Percentiles rank a stretch among this genome's conserved stretches.
Evolutionary conservation across 768 basidiomycete genomes (phyloP).

Genomic region (Roridomyces roridus): DNA sequence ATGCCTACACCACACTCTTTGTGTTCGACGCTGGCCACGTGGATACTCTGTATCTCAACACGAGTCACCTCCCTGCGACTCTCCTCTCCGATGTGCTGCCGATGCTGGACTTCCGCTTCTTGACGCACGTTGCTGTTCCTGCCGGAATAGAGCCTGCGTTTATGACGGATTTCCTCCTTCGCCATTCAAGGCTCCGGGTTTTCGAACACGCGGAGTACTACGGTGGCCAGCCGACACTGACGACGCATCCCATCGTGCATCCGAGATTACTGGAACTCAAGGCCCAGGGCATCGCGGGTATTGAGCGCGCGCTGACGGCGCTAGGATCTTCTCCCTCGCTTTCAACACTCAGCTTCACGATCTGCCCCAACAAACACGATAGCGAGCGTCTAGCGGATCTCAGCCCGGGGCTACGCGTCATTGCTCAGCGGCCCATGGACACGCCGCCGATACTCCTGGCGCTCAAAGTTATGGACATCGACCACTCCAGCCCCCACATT

Average conservation of each 20-base stretch:
- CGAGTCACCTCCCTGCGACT: too few species aligned
- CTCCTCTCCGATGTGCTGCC: too few species aligned
- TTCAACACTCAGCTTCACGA: neutral
- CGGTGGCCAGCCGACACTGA: neutral
- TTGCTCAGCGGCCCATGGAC: neutral
- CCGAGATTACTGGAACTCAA: neutral
- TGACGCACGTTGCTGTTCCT: neutral
- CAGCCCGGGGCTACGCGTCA: neutral
- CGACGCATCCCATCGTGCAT: neutral
- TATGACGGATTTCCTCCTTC: neutral
- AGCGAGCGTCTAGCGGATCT: neutral
- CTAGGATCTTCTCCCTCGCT: too few species aligned
- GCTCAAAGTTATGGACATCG: too few species aligned
- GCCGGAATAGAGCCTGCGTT: neutral
- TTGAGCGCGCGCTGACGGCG: neutral
- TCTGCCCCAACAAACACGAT: neutral
- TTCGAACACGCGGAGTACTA: neutral
- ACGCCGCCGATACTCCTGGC: too few species aligned
- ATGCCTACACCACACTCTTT: too few species aligned
- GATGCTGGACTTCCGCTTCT: neutral
- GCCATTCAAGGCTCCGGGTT: neutral
- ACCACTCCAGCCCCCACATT: too few species aligned
- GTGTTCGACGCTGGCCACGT: too few species aligned
- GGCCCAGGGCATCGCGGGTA: neutral
- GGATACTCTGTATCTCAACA: too few species aligned